Base-by-base conservation (phyloP, 495 filamentous ascomycete species). In the Penicillium taxi region DNA sequence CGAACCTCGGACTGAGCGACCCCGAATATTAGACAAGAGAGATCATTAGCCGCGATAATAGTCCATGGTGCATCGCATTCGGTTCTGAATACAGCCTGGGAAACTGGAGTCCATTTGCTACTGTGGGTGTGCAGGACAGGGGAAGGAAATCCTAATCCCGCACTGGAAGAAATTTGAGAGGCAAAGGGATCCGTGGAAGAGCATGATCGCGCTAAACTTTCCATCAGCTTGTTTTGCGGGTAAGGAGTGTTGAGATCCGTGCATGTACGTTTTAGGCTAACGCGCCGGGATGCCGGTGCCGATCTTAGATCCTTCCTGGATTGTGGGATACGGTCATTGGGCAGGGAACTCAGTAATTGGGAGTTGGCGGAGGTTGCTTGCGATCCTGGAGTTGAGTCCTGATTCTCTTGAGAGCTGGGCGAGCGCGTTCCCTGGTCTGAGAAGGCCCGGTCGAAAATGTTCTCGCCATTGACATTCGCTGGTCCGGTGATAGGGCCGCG, bases 71-170 rank as follows among this genome's bases (percentile, higher is more conserved):
- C 71, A 28, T 80, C 72, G 28, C 84, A 73, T 59, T 93, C 84
- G 11, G 91, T 98, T 12, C 90, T 88, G 52, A 98, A 98, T 33
- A 98, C 93, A 25, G 91, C 91, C 62, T 98, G 93, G 12, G 87
- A 83, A 19, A 88, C 84, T 6, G 88, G 89, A 6, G 82, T 82
- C 79, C 82, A 94, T 53, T 93, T 81, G 53, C 80, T 90, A 39
- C 85, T 77, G 61, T 96, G 89, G 15, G 83, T 84, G 54, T 89
- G 85, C 17, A 86, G 72, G 18, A 73, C 64, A 8, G 67, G 61
- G 14, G 55, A 52, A 9, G 73, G 69, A 18, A 67, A 50, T 24
- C 61, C 59, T 25, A 55, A 49, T 42, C 63, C 53, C 39, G 55
- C 26, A 6, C 49, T 56, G 6, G 62, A 61, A 9, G 61, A 55